phyloP scores from a whole-genome alignment of 352 stramenopile genomes.

The Phytophthora chlamydospora region DNA sequence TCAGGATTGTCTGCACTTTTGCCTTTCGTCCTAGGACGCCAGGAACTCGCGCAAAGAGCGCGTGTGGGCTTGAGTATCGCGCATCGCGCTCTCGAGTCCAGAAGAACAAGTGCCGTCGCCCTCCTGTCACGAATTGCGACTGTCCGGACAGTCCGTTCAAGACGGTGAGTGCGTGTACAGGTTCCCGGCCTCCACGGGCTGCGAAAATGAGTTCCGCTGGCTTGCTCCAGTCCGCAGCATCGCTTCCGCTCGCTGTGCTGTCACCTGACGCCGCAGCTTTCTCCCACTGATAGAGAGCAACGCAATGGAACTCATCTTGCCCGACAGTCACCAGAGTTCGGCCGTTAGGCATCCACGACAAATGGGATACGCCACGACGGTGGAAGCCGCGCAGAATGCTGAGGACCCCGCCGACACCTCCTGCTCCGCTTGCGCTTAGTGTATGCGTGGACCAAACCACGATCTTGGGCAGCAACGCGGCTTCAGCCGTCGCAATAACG shows the following conservation, averaged over 20 bases:
- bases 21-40: constrained; percentile 72
- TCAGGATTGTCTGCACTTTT: constrained; percentile 75
- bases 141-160: constrained; percentile 29
- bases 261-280: constrained; percentile 14
- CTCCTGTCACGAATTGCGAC: constrained; percentile 69
- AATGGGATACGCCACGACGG: constrained; percentile 57
- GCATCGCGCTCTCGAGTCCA: constrained; percentile 71
- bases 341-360: constrained; percentile 80
- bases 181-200: constrained; percentile 50
- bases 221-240: constrained; percentile 56
- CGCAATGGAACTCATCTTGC: constrained; percentile 69
- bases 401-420: constrained; percentile 45
- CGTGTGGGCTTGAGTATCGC: constrained; percentile 51
- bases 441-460: constrained; percentile 65
- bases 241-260: not conserved
- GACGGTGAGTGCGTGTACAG: constrained; percentile 48
- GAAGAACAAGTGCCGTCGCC: constrained; percentile 72
- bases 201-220: constrained; percentile 62
- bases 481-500: constrained; percentile 69
- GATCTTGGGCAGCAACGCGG: constrained; percentile 62
- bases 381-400: constrained; percentile 76
- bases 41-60: constrained; percentile 53
- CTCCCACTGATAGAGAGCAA: constrained; percentile 83
- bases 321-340: constrained; percentile 71
- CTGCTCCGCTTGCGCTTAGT: constrained; percentile 35